Evolutionary conservation across 1,284 basidiomycete species (phyloP).

Genomic region (Cutaneotrichosporon spelunceum): DNA sequence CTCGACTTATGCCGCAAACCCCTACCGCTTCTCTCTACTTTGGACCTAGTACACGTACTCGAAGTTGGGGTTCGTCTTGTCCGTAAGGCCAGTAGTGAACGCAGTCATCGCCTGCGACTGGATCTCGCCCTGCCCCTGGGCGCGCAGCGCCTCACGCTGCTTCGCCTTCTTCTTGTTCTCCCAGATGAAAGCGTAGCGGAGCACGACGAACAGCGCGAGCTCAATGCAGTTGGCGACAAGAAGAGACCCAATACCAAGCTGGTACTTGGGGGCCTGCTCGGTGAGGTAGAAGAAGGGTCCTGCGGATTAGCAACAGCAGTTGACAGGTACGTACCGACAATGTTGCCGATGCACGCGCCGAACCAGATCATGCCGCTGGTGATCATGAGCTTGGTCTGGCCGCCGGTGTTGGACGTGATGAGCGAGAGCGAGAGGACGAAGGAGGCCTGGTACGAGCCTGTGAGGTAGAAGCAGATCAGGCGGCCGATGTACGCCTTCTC

Average conservation of each 20-base stretch:
- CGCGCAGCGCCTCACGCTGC: constrained; percentile 29
- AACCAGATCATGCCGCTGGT: constrained; percentile 48
- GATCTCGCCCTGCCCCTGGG: constrained; percentile 9
- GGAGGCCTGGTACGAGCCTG: constrained; percentile 53
- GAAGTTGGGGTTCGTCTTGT: constrained; percentile 47
- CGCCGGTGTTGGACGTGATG: constrained; percentile 55
- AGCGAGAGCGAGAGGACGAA: constrained; percentile 56
- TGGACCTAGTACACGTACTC: constrained; percentile 21
- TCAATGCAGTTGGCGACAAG: constrained; percentile 50
- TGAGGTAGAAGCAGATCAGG: constrained; percentile 58
- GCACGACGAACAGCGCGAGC: constrained; percentile 50
- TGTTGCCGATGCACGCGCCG: constrained; percentile 52
- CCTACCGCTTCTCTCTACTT: too few species aligned
- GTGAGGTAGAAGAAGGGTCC: constrained; percentile 51
- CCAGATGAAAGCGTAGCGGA: constrained; percentile 51
- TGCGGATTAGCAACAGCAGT: too few species aligned
- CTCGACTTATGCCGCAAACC: too few species aligned
- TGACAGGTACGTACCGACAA: constrained; percentile 41
- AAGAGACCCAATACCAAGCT: constrained; percentile 53
- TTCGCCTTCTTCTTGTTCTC: constrained; percentile 51
- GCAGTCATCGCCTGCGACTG: constrained; percentile 33
- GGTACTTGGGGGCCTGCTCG: constrained; percentile 51
- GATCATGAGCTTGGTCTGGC: constrained; percentile 55
- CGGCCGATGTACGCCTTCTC: constrained; percentile 46
- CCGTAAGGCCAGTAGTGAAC: constrained; percentile 45